Evolutionary conservation across 2,329 filamentous ascomycete species (phyloP).

Genomic region (Cordyceps cateniannulata): DNA sequence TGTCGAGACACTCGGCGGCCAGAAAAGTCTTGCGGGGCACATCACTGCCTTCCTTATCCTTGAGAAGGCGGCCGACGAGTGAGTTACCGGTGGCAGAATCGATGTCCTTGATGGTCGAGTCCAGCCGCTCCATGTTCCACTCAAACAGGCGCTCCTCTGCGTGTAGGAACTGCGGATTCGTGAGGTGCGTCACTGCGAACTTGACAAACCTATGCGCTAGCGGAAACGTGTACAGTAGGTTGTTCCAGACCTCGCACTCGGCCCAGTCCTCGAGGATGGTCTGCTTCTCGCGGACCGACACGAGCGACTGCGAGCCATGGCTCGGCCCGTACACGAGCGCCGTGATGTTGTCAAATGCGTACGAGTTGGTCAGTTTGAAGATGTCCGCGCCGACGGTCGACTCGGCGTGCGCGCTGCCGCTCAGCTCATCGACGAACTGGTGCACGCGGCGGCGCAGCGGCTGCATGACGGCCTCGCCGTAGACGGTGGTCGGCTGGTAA

Average conservation of each 20-base stretch:
- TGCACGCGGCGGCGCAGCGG: background rate
- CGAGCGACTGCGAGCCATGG: background rate
- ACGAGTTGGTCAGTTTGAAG: background rate
- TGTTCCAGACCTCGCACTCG: slow-evolving; percentile 6
- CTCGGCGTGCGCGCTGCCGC: background rate
- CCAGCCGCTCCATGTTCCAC: slow-evolving; percentile 3
- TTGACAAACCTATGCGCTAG: background rate
- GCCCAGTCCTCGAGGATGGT: slow-evolving; percentile 2
- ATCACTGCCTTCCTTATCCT: background rate
- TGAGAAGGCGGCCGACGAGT: background rate
- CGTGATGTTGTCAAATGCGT: slow-evolving; percentile 4
- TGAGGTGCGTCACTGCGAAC: background rate
- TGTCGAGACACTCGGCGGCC: slow-evolving; percentile 1
- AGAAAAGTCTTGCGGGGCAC: background rate
- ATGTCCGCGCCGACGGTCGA: slow-evolving; percentile 1
- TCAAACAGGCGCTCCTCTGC: background rate
- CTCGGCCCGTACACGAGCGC: background rate
- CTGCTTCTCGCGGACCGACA: background rate
- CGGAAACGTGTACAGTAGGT: background rate
- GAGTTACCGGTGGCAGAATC: background rate
- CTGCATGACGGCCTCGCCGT: background rate
- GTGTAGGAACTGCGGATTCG: background rate
- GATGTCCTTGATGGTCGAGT: background rate
- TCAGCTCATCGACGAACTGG: background rate
- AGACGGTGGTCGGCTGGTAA: background rate